These are phyloP conservation scores for Paraleonurus japonicus DNA, from an alignment of 257 asterid species.

Conservation along the genomic window DNA sequence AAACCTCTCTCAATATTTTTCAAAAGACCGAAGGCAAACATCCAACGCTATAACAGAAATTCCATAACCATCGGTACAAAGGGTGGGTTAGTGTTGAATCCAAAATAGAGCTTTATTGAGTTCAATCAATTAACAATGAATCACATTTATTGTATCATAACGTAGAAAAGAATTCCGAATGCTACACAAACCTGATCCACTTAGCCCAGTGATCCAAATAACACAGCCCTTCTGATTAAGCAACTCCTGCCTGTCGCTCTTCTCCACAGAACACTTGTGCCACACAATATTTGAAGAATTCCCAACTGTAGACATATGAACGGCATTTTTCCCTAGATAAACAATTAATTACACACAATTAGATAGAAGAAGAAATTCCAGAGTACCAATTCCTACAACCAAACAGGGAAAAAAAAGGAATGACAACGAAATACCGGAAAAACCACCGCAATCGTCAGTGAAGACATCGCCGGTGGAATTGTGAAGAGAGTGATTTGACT, in stretches of 20 bases:
- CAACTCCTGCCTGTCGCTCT: constrained; percentile 71
- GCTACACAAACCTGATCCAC: constrained; percentile 92
- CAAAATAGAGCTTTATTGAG: neutral
- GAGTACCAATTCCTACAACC: neutral
- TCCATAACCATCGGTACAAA: neutral
- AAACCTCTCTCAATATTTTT: neutral
- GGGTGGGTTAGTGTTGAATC: neutral
- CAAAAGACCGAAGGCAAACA: neutral
- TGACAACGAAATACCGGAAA: constrained; percentile 33
- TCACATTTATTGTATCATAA: neutral
- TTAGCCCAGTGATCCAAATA: constrained; percentile 95
- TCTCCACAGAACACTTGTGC: constrained; percentile 90
- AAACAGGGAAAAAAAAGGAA: neutral
- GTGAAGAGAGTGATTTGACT: constrained; percentile 27
- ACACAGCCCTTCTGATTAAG: constrained; percentile 98
- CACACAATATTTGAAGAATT: constrained; percentile 79
- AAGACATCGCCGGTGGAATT: constrained; percentile 24
- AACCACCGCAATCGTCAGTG: constrained; percentile 29
- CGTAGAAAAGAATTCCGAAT: neutral
- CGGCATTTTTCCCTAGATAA: constrained; percentile 48
- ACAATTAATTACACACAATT: neutral
- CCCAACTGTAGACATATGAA: constrained; percentile 52
- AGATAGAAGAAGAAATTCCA: neutral
- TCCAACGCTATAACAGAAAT: constrained; percentile 4
- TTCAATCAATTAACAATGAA: constrained; percentile 3